Evolutionary conservation across 345 rosid genomes (phyloP).

Genomic region (Sapria himalayana): DNA sequence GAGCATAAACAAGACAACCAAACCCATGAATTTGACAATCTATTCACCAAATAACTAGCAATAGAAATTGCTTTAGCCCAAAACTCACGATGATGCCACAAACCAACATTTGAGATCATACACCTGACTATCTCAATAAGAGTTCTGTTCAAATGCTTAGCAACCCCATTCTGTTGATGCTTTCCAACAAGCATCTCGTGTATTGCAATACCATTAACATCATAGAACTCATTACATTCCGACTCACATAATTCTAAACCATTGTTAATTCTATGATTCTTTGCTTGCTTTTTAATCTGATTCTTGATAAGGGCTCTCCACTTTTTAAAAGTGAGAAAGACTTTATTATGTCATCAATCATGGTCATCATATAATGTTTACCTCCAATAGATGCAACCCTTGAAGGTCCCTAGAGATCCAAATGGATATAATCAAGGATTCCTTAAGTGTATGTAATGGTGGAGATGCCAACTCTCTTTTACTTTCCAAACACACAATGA

Average conservation of each 20-base stretch:
- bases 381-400: too few relatives aligned
- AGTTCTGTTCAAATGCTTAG: neutral
- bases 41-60: too few relatives aligned
- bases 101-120: neutral
- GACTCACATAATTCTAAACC: neutral
- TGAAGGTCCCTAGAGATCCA: neutral
- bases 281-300: neutral
- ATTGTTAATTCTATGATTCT: neutral
- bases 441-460: neutral
- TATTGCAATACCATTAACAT: neutral
- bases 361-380: neutral
- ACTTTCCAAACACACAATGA: constrained; percentile 1
- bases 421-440: neutral
- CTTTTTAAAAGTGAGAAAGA: neutral
- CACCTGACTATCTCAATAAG: neutral
- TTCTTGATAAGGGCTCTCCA: neutral
- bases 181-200: neutral
- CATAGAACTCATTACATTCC: neutral
- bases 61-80: neutral
- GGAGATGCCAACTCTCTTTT: neutral
- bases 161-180: neutral
- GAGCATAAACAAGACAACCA: too few relatives aligned
- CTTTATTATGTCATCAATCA: neutral
- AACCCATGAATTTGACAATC: too few relatives aligned
- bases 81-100: neutral